Conservation (phyloP, 805 yeast genomes). For the Komagataella ulmi region DNA sequence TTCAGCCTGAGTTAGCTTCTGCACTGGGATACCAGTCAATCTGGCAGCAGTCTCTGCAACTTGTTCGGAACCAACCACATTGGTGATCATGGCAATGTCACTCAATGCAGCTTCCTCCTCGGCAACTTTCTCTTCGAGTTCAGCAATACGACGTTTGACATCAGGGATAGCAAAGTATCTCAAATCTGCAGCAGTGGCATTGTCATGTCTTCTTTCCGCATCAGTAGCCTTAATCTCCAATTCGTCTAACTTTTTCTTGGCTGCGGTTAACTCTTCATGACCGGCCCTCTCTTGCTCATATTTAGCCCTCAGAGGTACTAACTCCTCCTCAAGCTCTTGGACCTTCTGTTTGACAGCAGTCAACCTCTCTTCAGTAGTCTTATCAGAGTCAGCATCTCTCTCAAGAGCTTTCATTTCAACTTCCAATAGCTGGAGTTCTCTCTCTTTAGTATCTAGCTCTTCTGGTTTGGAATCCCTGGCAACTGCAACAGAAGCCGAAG, state of each 20-base stretch:
- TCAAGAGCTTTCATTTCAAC: conserved; percentile 96
- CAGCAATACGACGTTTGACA: conserved; percentile 58
- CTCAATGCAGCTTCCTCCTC: conserved; percentile 41
- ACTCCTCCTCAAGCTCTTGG: conserved; percentile 74
- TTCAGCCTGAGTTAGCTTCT: conserved; percentile 90
- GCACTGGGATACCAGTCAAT: conserved; percentile 93
- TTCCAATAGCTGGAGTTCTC: conserved; percentile 81
- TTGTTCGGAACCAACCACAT: conserved; percentile 63
- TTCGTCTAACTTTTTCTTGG: conserved; percentile 86
- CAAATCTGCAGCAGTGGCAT: conserved; percentile 88
- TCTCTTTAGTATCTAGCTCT: conserved; percentile 85
- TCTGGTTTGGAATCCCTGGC: conserved; percentile 98
- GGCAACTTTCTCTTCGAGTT: conserved; percentile 63
- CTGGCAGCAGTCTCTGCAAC: conserved; percentile 76
- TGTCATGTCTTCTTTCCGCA: conserved; percentile 95
- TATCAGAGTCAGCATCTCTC: conserved; percentile 81
- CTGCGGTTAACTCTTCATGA: conserved; percentile 79
- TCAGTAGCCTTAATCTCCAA: conserved; percentile 85
- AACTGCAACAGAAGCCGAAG: conserved; percentile 95
- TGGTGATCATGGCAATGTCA: conserved; percentile 60
- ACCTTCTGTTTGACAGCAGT: conserved; percentile 64
- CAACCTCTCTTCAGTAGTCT: conserved; percentile 76
- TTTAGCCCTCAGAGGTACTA: conserved; percentile 75
- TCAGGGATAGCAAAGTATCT: conserved; percentile 97
- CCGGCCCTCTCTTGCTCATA: conserved; percentile 82